These are phyloP conservation scores for Brassica incana DNA, from an alignment of 345 rosid genomes.

Conservation along the genomic window DNA sequence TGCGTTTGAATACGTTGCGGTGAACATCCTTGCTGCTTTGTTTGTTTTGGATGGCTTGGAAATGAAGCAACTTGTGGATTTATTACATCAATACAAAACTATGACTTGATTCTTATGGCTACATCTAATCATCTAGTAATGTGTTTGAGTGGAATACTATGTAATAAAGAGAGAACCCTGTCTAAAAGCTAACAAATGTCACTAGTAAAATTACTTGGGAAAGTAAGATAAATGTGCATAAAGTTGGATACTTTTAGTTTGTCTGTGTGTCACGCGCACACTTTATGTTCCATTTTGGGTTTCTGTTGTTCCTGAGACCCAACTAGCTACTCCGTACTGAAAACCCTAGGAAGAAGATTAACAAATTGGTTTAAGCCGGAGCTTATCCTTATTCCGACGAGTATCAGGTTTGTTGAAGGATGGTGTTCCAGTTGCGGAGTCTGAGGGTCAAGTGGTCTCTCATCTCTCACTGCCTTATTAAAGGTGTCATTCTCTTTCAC, in stretches of 20 bases:
- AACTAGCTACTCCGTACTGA: background rate
- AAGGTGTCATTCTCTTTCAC: conserved; percentile 20
- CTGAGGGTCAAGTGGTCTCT: conserved; percentile 14
- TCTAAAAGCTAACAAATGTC: background rate
- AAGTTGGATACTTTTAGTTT: background rate
- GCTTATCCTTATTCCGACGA: background rate
- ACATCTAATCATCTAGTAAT: background rate
- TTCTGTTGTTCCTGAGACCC: background rate
- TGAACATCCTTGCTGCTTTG: background rate
- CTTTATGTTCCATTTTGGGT: background rate
- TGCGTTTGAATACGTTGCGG: background rate
- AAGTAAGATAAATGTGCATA: background rate
- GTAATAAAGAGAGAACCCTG: background rate
- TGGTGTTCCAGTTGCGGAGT: conserved; percentile 5
- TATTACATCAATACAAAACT: conserved; percentile 15
- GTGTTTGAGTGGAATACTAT: background rate
- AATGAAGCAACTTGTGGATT: conserved; percentile 25
- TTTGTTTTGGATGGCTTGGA: conserved; percentile 14
- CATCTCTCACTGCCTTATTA: conserved; percentile 10
- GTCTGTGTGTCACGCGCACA: background rate
- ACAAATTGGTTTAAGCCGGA: background rate
- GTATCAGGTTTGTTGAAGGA: background rate
- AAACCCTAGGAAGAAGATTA: background rate
- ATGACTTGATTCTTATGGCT: conserved; percentile 1
- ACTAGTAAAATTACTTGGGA: background rate